Conservation (phyloP, 2,329 filamentous ascomycete genomes). For the Fusarium citri region DNA sequence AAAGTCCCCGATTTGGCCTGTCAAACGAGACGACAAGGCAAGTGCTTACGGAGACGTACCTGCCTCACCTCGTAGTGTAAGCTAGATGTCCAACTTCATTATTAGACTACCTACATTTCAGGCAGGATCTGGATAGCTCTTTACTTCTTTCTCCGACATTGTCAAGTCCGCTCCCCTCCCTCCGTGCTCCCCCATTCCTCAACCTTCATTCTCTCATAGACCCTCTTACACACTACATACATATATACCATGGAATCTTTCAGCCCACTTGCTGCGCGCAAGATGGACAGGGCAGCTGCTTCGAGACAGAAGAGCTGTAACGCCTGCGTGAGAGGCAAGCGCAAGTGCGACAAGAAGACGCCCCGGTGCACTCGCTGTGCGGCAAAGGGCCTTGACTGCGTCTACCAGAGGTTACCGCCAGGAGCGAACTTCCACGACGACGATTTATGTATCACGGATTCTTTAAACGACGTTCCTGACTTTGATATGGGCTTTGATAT, state of each 20-base stretch:
- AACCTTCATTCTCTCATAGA: background rate
- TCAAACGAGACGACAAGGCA: slow-evolving; percentile 23
- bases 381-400: slow-evolving; percentile 56
- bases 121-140: background rate
- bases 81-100: background rate
- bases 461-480: slow-evolving; percentile 44
- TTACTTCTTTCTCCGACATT: slow-evolving; percentile 22
- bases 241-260: slow-evolving; percentile 43
- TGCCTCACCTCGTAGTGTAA: background rate
- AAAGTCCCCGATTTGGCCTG: slow-evolving; percentile 33
- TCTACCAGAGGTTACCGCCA: slow-evolving; percentile 55
- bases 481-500: slow-evolving; percentile 55
- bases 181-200: background rate
- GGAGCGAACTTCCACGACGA: slow-evolving; percentile 40
- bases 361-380: slow-evolving; percentile 58
- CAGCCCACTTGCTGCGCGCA: slow-evolving; percentile 44
- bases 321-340: slow-evolving; percentile 60
- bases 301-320: slow-evolving; percentile 65
- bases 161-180: slow-evolving; percentile 22
- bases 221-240: background rate
- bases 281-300: slow-evolving; percentile 49
- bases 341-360: slow-evolving; percentile 59
- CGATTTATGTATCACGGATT: slow-evolving; percentile 22
- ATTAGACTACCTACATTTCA: slow-evolving; percentile 3
- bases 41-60: slow-evolving; percentile 18